These are phyloP conservation scores for Omphalotus olearius DNA, from an alignment of 1,284 basidiomycete genomes.

Conservation along the genomic window DNA sequence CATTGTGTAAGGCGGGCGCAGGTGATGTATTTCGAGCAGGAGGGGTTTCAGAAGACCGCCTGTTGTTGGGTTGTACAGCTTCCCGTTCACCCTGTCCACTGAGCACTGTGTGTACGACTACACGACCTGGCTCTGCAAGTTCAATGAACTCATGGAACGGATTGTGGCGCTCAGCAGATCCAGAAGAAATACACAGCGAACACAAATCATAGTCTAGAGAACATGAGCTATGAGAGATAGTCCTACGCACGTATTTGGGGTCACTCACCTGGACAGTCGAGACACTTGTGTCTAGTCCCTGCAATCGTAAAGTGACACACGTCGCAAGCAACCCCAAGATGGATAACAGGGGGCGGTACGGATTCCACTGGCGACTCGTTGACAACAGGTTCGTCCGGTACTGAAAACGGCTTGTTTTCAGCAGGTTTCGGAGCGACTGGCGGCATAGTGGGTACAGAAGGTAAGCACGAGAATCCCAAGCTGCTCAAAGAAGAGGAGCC, in stretches of 20 bases:
- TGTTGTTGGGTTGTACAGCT: conserved; percentile 7
- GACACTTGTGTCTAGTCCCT: conserved; percentile 69
- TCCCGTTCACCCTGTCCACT: conserved; percentile 31
- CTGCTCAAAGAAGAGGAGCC: conserved; percentile 8
- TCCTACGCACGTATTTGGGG: background rate
- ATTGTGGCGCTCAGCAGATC: conserved; percentile 44
- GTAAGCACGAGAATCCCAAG: conserved; percentile 10
- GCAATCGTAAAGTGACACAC: conserved; percentile 48
- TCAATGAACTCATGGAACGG: conserved; percentile 68
- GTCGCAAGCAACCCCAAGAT: conserved; percentile 52
- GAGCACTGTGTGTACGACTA: conserved; percentile 59
- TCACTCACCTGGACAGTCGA: conserved; percentile 61
- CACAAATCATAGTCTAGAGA: conserved; percentile 68
- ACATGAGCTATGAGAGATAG: background rate
- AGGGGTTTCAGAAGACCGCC: conserved; percentile 14
- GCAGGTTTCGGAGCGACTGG: conserved; percentile 3
- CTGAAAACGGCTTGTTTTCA: conserved; percentile 10
- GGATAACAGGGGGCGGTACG: conserved; percentile 25
- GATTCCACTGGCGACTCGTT: background rate
- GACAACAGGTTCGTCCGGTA: conserved; percentile 7
- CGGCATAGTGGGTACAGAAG: conserved; percentile 10
- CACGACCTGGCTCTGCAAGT: conserved; percentile 57
- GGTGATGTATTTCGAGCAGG: conserved; percentile 16
- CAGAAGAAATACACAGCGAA: conserved; percentile 44
- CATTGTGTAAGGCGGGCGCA: conserved; percentile 41